Conservation (phyloP, 306 rosid species). For the Sicyos edulis region DNA sequence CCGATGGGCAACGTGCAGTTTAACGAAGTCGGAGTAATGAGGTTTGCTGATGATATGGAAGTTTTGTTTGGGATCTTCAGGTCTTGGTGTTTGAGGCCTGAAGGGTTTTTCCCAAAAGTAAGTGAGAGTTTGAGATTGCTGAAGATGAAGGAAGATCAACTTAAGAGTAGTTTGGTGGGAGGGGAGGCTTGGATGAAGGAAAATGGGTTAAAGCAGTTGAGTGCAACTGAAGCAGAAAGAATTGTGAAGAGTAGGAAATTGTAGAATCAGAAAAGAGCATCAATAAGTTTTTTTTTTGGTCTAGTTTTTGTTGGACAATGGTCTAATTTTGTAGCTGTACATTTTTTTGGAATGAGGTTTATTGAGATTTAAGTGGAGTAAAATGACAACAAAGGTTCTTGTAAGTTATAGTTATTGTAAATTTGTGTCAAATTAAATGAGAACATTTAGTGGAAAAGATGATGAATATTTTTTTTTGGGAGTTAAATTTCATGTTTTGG, state of each 20-base stretch:
- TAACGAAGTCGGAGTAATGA: constrained; percentile 53
- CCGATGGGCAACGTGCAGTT: constrained; percentile 60
- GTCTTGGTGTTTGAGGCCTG: constrained; percentile 82
- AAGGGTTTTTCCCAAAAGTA: constrained; percentile 70
- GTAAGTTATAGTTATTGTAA: too few species aligned
- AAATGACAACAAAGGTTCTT: not conserved
- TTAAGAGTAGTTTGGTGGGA: constrained; percentile 39
- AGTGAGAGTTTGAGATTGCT: constrained; percentile 68
- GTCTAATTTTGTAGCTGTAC: not conserved
- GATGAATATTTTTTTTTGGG: too few species aligned
- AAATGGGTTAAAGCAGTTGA: constrained; percentile 51
- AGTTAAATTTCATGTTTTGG: too few species aligned
- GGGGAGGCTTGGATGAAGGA: constrained; percentile 67
- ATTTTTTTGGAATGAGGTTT: not conserved
- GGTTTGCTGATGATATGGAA: constrained; percentile 57
- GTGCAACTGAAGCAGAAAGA: constrained; percentile 52
- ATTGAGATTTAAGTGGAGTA: not conserved
- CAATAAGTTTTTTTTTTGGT: not conserved
- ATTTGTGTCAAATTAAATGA: too few species aligned
- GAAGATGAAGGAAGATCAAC: constrained; percentile 50
- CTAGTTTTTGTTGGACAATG: not conserved
- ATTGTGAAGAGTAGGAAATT: constrained; percentile 53
- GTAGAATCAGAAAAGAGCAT: not conserved
- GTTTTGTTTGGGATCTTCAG: constrained; percentile 76
- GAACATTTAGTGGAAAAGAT: too few species aligned